These are phyloP conservation scores for Sarcocystis neurona DNA, from an alignment of 169 alveolate species.

Conservation along the genomic window DNA sequence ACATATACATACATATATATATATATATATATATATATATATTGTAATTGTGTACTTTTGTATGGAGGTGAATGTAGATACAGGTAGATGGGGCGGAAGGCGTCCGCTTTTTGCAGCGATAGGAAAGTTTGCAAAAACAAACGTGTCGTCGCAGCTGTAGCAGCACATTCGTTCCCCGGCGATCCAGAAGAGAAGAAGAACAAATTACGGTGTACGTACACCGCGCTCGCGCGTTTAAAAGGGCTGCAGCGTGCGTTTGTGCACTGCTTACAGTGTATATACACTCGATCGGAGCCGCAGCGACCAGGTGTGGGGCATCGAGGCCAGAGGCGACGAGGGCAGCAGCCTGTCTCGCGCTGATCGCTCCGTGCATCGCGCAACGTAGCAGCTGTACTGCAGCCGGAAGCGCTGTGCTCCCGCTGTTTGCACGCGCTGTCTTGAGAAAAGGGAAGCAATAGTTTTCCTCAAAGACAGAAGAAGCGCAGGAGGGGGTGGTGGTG, in stretches of 20 bases:
- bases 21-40: too few species aligned
- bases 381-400: neutral
- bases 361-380: neutral
- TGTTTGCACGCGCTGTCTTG: neutral
- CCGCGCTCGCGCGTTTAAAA: neutral
- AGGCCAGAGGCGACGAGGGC: constrained; percentile 29
- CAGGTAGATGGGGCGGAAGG: neutral
- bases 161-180: neutral
- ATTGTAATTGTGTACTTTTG: neutral
- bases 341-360: neutral
- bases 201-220: neutral
- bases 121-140: neutral
- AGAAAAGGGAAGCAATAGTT: too few species aligned
- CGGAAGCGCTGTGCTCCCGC: neutral
- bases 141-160: neutral
- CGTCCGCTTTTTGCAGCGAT: neutral
- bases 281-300: neutral
- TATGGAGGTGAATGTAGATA: neutral
- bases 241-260: neutral
- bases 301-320: neutral
- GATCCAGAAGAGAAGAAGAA: neutral
- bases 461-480: neutral
- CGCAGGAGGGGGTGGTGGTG: constrained; percentile 4
- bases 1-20: too few species aligned
- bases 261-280: neutral